These are phyloP conservation scores for Stagonosporopsis tanaceti DNA, from an alignment of 2,329 filamentous ascomycete genomes.

Conservation along the genomic window DNA sequence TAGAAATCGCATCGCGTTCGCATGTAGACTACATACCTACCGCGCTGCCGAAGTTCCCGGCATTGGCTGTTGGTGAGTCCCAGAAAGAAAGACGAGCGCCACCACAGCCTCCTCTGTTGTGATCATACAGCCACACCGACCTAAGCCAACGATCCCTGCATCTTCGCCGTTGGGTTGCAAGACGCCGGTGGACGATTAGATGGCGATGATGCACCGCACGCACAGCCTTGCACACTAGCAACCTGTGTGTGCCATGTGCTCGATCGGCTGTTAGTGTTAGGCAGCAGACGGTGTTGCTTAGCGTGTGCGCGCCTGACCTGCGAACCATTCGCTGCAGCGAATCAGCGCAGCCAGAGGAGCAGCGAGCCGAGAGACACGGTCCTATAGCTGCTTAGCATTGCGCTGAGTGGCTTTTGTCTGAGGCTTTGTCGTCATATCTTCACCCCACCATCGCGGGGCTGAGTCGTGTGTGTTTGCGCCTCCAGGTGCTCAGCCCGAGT, in stretches of 20 bases:
- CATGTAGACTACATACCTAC: no score
- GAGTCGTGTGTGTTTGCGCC: slow-evolving; percentile 1
- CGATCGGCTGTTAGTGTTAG: background rate
- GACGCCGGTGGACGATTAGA: no score
- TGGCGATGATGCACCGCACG: background rate
- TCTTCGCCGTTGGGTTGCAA: background rate
- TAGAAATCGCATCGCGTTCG: no score
- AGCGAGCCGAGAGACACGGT: slow-evolving; percentile 2
- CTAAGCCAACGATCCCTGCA: no score
- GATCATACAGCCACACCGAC: no score
- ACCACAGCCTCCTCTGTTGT: no score
- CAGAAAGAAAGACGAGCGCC: no score
- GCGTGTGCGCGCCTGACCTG: slow-evolving; percentile 19
- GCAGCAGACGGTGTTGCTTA: slow-evolving; percentile 1
- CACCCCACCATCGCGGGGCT: slow-evolving; percentile 21
- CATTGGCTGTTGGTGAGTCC: no score
- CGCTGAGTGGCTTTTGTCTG: slow-evolving; percentile 7
- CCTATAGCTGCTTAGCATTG: background rate
- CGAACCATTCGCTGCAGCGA: slow-evolving; percentile 4
- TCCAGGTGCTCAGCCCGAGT: slow-evolving; percentile 3
- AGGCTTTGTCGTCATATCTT: slow-evolving; percentile 16
- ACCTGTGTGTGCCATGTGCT: background rate
- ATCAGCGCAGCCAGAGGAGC: background rate
- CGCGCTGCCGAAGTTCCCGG: no score
- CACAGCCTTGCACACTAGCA: slow-evolving; percentile 16